phyloP scores from a whole-genome alignment of 805 yeast species.

The Lachancea lanzarotensis region DNA sequence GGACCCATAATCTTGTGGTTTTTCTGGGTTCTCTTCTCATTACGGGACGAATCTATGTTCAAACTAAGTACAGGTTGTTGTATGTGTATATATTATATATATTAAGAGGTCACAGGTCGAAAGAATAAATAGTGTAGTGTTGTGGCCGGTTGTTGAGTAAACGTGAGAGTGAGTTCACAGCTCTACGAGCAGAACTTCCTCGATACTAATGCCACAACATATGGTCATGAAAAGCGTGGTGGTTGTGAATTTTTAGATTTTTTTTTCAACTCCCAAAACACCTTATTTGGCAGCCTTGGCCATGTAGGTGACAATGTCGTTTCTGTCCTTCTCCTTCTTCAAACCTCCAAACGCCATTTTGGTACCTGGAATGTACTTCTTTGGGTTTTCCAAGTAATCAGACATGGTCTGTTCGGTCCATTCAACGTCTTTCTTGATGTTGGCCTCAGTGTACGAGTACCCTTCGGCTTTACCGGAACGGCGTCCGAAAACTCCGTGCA shows the following conservation, averaged over 20 bases:
- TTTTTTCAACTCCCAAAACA: not conserved
- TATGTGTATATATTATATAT: no score
- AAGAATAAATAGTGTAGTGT: not conserved
- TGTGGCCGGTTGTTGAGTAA: no score
- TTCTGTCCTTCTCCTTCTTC: conserved; percentile 98
- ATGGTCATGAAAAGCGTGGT: no score
- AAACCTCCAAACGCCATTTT: conserved; percentile 99
- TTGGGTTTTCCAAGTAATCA: conserved; percentile 98
- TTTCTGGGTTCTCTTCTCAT: no score
- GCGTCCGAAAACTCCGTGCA: conserved; percentile 92
- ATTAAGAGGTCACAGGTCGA: not conserved
- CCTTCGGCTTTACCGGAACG: conserved; percentile 87
- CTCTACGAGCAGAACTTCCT: no score
- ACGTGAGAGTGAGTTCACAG: no score
- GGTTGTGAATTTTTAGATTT: not conserved
- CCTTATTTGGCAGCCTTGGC: conserved; percentile 43
- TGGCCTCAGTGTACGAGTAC: conserved; percentile 95
- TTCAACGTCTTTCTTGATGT: conserved; percentile 86
- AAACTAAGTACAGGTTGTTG: not conserved
- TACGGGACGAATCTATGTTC: not conserved
- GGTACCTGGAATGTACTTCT: conserved; percentile 99
- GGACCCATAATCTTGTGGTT: no score
- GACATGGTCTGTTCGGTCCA: conserved; percentile 88
- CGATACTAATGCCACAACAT: no score
- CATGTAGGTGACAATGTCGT: conserved; percentile 89